phyloP scores from a whole-genome alignment of 1,139 yeast species.

The Saccharomyces hybrid region DNA sequence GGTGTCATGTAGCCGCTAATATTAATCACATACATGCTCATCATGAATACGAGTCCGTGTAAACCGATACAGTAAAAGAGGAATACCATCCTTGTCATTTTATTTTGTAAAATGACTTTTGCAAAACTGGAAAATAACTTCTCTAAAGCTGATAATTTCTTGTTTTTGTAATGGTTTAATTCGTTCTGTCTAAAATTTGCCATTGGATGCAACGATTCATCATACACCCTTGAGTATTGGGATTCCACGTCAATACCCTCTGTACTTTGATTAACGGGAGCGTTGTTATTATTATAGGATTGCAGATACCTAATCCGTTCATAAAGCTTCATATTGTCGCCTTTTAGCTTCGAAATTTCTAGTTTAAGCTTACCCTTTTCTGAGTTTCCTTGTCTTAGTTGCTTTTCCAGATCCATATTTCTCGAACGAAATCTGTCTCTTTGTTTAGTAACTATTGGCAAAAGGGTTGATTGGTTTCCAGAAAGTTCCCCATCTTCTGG shows the following conservation, averaged over 20 bases:
- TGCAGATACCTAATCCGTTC: conserved; percentile 70
- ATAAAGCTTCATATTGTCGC: conserved; percentile 71
- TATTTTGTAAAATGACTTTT: conserved; percentile 64
- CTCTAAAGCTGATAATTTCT: conserved; percentile 70
- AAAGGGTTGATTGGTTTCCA: conserved; percentile 38
- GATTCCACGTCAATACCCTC: conserved; percentile 43
- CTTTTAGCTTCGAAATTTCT: conserved; percentile 56
- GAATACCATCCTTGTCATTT: conserved; percentile 66
- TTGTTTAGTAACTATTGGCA: conserved; percentile 89
- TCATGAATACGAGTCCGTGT: conserved; percentile 65
- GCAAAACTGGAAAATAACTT: conserved; percentile 70
- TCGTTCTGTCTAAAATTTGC: conserved; percentile 77
- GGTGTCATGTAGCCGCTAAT: conserved; percentile 41
- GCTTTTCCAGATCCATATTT: conserved; percentile 78
- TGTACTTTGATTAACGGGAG: conserved; percentile 13
- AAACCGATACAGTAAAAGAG: conserved; percentile 66
- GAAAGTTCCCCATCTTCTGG: conserved; percentile 30
- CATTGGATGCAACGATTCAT: conserved; percentile 73
- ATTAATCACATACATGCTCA: conserved; percentile 52
- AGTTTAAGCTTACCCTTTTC: conserved; percentile 54
- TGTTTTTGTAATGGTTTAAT: conserved; percentile 58
- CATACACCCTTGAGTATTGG: conserved; percentile 57
- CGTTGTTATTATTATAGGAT: conserved; percentile 11
- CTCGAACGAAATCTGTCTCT: conserved; percentile 83
- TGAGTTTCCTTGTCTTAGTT: conserved; percentile 51